A percentile compares a stretch with the other conserved stretches of the same genome.
phyloP scores from a whole-genome alignment of 306 rosid genomes.

The Ochetophila trinervis region DNA sequence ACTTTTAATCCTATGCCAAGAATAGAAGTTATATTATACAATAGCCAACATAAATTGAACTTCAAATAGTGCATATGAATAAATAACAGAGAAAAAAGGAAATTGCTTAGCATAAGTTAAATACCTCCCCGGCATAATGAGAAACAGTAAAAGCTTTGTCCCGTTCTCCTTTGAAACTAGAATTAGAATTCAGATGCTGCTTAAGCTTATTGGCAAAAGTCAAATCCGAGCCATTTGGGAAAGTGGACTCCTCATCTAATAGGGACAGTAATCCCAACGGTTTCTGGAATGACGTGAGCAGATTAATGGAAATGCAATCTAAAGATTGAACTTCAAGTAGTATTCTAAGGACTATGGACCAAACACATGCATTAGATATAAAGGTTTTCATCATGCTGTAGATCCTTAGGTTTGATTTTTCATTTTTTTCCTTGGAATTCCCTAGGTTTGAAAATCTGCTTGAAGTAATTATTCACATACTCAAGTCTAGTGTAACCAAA shows the following conservation, averaged over 20 bases:
- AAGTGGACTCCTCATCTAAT: constrained; percentile 95
- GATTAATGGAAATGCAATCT: constrained; percentile 19
- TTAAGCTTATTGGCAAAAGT: constrained; percentile 93
- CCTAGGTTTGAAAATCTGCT: too few species aligned
- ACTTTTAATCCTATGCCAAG: neutral
- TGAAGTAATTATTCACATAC: too few species aligned
- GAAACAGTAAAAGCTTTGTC: constrained; percentile 76
- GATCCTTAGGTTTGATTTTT: too few species aligned
- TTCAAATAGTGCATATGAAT: constrained; percentile 5
- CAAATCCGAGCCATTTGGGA: constrained; percentile 93
- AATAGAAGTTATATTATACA: neutral
- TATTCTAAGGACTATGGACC: neutral
- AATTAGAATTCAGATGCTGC: constrained; percentile 78
- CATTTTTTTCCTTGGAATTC: too few species aligned
- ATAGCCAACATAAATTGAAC: neutral
- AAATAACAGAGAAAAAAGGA: constrained; percentile 11
- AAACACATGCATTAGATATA: neutral
- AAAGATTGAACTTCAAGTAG: constrained; percentile 1
- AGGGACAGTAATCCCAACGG: constrained; percentile 93
- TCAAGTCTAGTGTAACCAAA: too few species aligned
- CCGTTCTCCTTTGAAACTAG: constrained; percentile 88
- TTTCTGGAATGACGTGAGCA: constrained; percentile 56
- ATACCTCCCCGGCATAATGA: constrained; percentile 99
- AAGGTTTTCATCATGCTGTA: too few species aligned
- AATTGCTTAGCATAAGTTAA: constrained; percentile 22